Base-by-base conservation (phyloP, 805 yeast genomes). In the Lachancea kluyveri region DNA sequence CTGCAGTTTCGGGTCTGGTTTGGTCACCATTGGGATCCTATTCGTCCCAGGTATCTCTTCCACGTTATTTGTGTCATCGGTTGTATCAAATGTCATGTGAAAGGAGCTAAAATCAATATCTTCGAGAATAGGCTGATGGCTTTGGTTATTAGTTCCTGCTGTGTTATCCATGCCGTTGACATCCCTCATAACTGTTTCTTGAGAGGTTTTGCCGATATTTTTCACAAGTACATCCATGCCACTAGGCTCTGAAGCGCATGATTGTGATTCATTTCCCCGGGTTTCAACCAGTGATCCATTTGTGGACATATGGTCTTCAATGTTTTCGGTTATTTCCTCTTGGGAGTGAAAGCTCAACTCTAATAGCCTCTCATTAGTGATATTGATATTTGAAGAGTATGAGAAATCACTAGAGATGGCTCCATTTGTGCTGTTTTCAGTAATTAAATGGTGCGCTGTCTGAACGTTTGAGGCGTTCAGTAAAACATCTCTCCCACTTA, bases 31-130 rank as follows among this genome's bases (percentile, higher is more conserved):
- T 4, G 40, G 22, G 26, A 33, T 25, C 14, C 35, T 21, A 17
- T 36, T 37, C n/a, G 34, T 21, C 8, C 28, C 26, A 8, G n/a
- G n/a, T n/a, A 5, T 28, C 5, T 32, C 36, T 8, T 40, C 42
- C 4, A 24, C 26, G 11, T 39, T 34, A 17, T 24, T 26, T 11
- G 28, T 26, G 16, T 32, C 32, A 16, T 25, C 31, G 11, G 45
- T 32, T n/a, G 26, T 41, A 21, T 51, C 52, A 33, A 56, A 54
- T 4, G 58, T 46, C 43, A 56, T 46, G 29, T 49, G 40, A 28
- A 56, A 56, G 8, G 58, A 50, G 32, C 60, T 52, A 26, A 56
- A 56, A 9, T 56, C 58, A 13, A 53, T 28, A 19, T 54, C 59
- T 12, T 50, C 57, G 7, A 34, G 27, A 16, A 34, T 19, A 16